Evolutionary conservation across 257 asterid species (phyloP).

Genomic region (Solanum boliviense): DNA sequence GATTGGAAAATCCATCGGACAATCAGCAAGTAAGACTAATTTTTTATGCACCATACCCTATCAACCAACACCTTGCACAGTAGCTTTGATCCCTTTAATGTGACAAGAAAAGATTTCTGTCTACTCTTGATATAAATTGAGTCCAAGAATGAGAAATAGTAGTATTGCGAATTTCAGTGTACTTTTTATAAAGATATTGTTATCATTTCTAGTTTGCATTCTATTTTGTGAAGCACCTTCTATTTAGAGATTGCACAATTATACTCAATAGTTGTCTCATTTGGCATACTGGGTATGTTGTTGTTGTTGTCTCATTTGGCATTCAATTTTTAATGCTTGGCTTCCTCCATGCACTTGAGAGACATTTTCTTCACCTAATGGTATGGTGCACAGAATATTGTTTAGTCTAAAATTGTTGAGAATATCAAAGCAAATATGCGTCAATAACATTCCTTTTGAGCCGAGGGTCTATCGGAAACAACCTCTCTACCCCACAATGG

Average conservation of each 20-base stretch:
- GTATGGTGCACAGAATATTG: neutral
- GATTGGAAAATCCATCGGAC: constrained; percentile 15
- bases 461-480: neutral
- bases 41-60: neutral
- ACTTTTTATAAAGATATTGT: neutral
- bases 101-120: neutral
- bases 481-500: neutral
- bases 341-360: neutral
- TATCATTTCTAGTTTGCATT: neutral
- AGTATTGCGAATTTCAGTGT: neutral
- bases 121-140: neutral
- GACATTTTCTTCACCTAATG: neutral
- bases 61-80: neutral
- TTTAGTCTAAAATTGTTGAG: neutral
- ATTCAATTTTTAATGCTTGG: neutral
- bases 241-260: neutral
- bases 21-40: constrained; percentile 23
- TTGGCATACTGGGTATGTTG: neutral
- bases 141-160: neutral
- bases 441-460: neutral
- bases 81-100: neutral
- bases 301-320: neutral
- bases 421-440: neutral
- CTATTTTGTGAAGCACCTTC: neutral
- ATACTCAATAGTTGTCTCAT: neutral